Base-by-base conservation (phyloP, 768 basidiomycete species). In the Tylopilus sp. region DNA sequence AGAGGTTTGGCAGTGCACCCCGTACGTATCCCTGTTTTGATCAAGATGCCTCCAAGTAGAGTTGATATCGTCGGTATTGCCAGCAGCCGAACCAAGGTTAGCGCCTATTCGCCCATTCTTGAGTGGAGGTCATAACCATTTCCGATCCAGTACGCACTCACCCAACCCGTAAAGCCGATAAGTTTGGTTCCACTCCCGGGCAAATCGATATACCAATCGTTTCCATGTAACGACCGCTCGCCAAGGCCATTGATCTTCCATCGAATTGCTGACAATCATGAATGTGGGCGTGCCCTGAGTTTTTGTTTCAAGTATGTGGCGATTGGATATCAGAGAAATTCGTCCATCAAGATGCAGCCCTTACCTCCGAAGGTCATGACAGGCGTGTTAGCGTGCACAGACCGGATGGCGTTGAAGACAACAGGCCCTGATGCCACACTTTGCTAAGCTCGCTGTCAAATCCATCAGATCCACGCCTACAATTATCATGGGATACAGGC, bases 191-290 rank as follows among this genome's bases (percentile, higher is more conserved):
- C 18, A 22, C 20, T 2, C 18, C 6, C 30, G 26, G 25, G 39
- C 20, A 0, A 12, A 11, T 6, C 11, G 11, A 47, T 79, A 12
- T 42, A 86, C 90, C 91, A 49, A 95, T 73, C 12, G 93, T 97
- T 71, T 97, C 94, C 86, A 95, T 88, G 64, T 95, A 95, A 22
- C 91, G 75, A 17, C 94, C 88, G 57, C 89, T 86, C 61, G 91
- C 88, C 54, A 94, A 64, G 2, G 85, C 58, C 54, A 65, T 57
- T 17, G 58, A 25, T 22, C 57, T 59, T 35, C 52, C 52, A 44
- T 65, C 55, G 22, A 57, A 65, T 22, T 59, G 60, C 21, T 57
- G 63, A 42, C 62, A 65, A 25, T 65, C 57, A 13, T 60, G 63
- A 36, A 62, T 52, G 20, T 65, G 63, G 45, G 1, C 75, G 57